A percentile compares a stretch with the other conserved stretches of the same genome.
phyloP scores from a whole-genome alignment of 2,329 filamentous ascomycete species.

The Cercospora sp. region DNA sequence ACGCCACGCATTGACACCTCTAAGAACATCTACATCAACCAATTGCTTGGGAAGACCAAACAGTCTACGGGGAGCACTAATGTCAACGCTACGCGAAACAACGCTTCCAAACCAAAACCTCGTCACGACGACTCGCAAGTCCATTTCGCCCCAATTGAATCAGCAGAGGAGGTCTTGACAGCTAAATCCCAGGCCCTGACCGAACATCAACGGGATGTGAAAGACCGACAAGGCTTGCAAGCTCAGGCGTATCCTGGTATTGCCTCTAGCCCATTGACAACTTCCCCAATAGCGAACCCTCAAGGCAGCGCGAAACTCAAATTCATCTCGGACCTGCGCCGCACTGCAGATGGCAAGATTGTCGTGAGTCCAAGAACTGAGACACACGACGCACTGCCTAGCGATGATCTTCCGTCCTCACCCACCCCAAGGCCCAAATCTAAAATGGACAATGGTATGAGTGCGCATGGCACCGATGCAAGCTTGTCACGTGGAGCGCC shows the following conservation, averaged over 20 bases:
- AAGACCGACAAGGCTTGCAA: constrained; percentile 67
- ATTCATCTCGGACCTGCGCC: constrained; percentile 28
- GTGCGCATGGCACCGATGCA: background rate
- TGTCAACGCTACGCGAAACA: background rate
- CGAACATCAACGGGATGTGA: constrained; percentile 75
- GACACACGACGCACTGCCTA: constrained; percentile 42
- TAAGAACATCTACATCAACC: constrained; percentile 27
- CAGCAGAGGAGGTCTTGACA: constrained; percentile 50
- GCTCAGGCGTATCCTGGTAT: constrained; percentile 69
- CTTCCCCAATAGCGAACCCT: constrained; percentile 31
- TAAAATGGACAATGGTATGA: constrained; percentile 27
- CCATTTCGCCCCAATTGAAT: constrained; percentile 69
- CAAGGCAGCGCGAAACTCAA: constrained; percentile 32
- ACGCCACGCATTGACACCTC: background rate
- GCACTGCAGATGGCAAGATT: constrained; percentile 31
- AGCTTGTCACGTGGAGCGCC: constrained; percentile 5
- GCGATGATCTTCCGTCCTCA: constrained; percentile 54
- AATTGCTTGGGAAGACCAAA: constrained; percentile 16
- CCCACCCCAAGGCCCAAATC: constrained; percentile 48
- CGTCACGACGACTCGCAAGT: constrained; percentile 83
- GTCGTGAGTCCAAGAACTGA: constrained; percentile 47
- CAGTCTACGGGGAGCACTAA: background rate
- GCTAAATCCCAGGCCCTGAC: constrained; percentile 74
- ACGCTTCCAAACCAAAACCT: constrained; percentile 52
- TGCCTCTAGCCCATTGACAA: constrained; percentile 53